These are phyloP conservation scores for Podaxis sp. DNA, from an alignment of 768 basidiomycete species.

Conservation along the genomic window DNA sequence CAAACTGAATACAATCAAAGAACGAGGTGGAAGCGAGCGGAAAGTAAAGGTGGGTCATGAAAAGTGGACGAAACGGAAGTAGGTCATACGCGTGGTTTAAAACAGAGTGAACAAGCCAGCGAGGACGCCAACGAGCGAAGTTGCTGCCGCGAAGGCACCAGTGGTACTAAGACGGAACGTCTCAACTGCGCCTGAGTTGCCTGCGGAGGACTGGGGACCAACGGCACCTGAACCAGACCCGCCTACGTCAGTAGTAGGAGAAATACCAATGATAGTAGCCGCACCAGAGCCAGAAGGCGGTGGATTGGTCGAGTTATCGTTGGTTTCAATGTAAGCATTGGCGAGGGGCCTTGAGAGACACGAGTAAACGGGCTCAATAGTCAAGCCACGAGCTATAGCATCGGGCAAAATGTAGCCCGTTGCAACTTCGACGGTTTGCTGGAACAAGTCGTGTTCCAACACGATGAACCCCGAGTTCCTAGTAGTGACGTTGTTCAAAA, in stretches of 20 bases:
- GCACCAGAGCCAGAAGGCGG: constrained; percentile 28
- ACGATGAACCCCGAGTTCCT: constrained; percentile 84
- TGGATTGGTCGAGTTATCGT: constrained; percentile 66
- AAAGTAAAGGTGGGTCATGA: not conserved
- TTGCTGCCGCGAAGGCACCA: not conserved
- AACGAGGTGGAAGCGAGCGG: not conserved
- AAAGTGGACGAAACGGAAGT: not conserved
- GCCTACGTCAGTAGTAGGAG: constrained; percentile 3
- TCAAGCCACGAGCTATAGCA: constrained; percentile 69
- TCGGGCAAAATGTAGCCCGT: constrained; percentile 85
- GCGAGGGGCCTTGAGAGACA: constrained; percentile 60
- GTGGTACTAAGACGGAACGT: not conserved
- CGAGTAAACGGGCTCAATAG: constrained; percentile 66
- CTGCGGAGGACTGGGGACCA: not conserved
- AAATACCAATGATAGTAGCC: not conserved
- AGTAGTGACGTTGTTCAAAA: constrained; percentile 59
- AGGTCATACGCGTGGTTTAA: not conserved
- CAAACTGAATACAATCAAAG: constrained; percentile 5
- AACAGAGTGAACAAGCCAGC: constrained; percentile 1
- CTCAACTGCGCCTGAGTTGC: not conserved
- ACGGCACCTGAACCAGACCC: constrained; percentile 1
- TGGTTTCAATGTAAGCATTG: constrained; percentile 83
- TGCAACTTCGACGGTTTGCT: constrained; percentile 81
- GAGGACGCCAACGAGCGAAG: not conserved
- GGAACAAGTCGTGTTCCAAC: constrained; percentile 84